A percentile compares a stretch with the other conserved stretches of the same genome.
Evolutionary conservation across 345 rosid species (phyloP).

Genomic region (Combretum micranthum): DNA sequence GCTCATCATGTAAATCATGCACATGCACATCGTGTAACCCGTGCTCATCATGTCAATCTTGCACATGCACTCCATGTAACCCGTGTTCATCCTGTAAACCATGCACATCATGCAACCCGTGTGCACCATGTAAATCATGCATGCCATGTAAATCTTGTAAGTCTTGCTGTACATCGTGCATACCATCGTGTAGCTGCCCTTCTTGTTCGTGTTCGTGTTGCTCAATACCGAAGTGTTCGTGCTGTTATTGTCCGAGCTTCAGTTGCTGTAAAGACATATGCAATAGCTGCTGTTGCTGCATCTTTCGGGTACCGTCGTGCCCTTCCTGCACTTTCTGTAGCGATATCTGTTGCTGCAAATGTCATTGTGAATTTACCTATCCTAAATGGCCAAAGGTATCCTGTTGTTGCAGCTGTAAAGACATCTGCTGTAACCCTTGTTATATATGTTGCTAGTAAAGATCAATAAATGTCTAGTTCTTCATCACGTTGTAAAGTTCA

Average conservation of each 20-base stretch:
- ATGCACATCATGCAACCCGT: constrained; percentile 12
- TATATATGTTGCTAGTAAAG: constrained; percentile 40
- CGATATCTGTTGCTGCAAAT: constrained; percentile 19
- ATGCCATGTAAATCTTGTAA: no score
- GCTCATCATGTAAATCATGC: constrained; percentile 15
- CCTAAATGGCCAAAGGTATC: constrained; percentile 47
- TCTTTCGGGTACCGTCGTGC: neutral
- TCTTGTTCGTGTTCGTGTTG: constrained; percentile 17
- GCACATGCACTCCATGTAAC: no score
- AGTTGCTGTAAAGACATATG: constrained; percentile 41
- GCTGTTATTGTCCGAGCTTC: constrained; percentile 30
- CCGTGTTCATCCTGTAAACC: no score
- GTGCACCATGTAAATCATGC: no score
- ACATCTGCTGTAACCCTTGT: constrained; percentile 45
- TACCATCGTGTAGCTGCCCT: constrained; percentile 11
- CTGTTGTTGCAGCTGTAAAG: constrained; percentile 29
- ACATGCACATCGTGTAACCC: constrained; percentile 10
- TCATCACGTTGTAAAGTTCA: constrained; percentile 10
- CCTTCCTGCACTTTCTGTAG: no score
- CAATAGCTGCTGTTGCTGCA: constrained; percentile 27
- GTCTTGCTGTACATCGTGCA: no score
- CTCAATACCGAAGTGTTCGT: constrained; percentile 23
- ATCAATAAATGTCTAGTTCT: constrained; percentile 8
- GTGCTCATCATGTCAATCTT: no score
- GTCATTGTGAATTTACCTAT: constrained; percentile 30